phyloP scores from a whole-genome alignment of 257 asterid genomes.

The Forsythia viridissima region DNA sequence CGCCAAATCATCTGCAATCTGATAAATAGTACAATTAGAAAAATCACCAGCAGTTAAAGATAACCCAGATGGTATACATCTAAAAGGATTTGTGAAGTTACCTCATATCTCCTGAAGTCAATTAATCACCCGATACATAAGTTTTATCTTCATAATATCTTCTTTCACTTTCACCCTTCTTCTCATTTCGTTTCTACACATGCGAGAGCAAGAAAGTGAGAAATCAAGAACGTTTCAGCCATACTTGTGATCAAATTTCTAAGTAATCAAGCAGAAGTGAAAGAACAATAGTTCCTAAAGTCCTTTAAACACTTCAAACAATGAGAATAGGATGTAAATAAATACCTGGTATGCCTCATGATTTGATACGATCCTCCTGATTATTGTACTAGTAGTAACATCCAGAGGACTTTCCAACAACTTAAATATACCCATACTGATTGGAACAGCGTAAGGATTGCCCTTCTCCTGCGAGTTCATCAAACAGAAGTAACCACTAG shows the following conservation, averaged over 20 bases:
- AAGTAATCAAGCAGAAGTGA: conserved; percentile 10
- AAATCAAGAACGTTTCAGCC: not conserved
- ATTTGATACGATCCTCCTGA: conserved; percentile 86
- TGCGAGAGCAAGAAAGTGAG: not conserved
- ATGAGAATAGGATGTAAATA: not conserved
- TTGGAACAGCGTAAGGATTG: conserved; percentile 77
- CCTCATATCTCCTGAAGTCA: conserved; percentile 32
- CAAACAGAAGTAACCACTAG: conserved; percentile 22
- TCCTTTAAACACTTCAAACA: conserved; percentile 14
- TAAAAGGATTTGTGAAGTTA: conserved; percentile 25
- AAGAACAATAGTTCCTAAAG: conserved; percentile 12
- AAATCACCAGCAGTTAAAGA: conserved; percentile 13
- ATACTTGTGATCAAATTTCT: conserved; percentile 8
- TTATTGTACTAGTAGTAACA: conserved; percentile 87
- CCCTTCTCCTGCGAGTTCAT: conserved; percentile 52
- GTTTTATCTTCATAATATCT: conserved; percentile 84
- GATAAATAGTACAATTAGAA: conserved; percentile 11
- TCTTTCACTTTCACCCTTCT: conserved; percentile 81
- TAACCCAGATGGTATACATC: not conserved
- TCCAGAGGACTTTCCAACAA: conserved; percentile 86
- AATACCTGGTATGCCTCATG: conserved; percentile 90
- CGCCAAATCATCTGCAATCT: conserved; percentile 25
- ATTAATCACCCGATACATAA: conserved; percentile 72
- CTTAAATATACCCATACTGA: conserved; percentile 65
- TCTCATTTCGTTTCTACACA: conserved; percentile 89